phyloP scores from a whole-genome alignment of 176 grass and related monocot genomes.

The Rhipidocladum racemiflorum region DNA sequence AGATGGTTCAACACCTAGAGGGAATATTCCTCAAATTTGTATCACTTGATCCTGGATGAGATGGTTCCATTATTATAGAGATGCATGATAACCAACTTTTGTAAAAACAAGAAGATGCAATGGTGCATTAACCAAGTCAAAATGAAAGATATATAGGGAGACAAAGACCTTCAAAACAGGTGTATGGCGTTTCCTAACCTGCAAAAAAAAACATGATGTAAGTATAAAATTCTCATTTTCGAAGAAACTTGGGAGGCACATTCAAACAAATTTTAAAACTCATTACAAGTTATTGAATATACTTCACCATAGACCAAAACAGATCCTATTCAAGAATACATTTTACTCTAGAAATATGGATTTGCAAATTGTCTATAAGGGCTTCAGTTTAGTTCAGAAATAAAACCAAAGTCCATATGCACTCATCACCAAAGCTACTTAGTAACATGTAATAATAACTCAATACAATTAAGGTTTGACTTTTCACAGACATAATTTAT shows the following conservation, averaged over 20 bases:
- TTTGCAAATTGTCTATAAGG: not conserved
- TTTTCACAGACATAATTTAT: not conserved
- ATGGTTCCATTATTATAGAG: too few species aligned
- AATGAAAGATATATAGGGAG: constrained; percentile 16
- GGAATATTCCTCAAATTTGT: too few species aligned
- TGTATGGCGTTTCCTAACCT: constrained; percentile 74
- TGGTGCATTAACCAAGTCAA: constrained; percentile 10
- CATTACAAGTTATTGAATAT: constrained; percentile 3
- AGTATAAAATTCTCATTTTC: constrained; percentile 16
- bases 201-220: constrained; percentile 29
- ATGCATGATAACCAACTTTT: constrained; percentile 5
- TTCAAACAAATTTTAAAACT: not conserved
- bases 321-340: not conserved
- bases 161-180: constrained; percentile 85
- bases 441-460: not conserved
- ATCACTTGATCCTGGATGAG: too few species aligned
- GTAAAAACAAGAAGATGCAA: constrained; percentile 16
- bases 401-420: constrained; percentile 1
- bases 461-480: not conserved
- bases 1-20: too few species aligned
- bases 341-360: not conserved
- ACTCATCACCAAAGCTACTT: not conserved
- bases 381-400: constrained; percentile 15
- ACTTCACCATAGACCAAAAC: not conserved
- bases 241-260: not conserved